Conservation (phyloP, 176 grass and related monocot species). For the Lolium rigidum region DNA sequence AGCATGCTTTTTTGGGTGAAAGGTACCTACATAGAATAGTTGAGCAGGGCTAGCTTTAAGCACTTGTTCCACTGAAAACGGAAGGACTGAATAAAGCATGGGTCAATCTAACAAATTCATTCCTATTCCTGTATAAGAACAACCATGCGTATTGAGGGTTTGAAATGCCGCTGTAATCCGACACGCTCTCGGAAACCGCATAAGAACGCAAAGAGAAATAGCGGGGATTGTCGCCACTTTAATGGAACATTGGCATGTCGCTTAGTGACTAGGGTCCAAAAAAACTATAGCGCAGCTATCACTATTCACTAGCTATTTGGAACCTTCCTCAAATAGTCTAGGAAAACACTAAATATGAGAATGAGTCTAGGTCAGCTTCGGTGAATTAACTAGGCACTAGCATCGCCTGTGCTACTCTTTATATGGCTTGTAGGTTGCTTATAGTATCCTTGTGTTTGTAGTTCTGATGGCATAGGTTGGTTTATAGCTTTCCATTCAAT, state of each 20-base stretch:
- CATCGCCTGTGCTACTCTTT: neutral
- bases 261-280: neutral
- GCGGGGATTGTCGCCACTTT: neutral
- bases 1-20: neutral
- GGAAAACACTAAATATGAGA: neutral
- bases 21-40: neutral
- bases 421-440: neutral
- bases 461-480: neutral
- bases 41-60: neutral
- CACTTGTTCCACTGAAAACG: no score
- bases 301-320: neutral
- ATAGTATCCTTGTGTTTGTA: neutral
- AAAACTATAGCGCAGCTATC: neutral
- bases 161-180: no score
- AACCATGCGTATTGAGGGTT: no score
- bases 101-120: no score
- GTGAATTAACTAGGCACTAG: neutral
- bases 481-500: constrained; percentile 23
- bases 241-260: neutral
- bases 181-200: no score
- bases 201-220: no score
- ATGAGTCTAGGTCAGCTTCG: neutral
- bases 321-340: neutral
- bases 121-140: no score
- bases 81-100: no score